Percentiles rank a stretch among this genome's conserved stretches.
Evolutionary conservation across 2,329 filamentous ascomycete species (phyloP).

Genomic region (Arthrobotrys musiformis): DNA sequence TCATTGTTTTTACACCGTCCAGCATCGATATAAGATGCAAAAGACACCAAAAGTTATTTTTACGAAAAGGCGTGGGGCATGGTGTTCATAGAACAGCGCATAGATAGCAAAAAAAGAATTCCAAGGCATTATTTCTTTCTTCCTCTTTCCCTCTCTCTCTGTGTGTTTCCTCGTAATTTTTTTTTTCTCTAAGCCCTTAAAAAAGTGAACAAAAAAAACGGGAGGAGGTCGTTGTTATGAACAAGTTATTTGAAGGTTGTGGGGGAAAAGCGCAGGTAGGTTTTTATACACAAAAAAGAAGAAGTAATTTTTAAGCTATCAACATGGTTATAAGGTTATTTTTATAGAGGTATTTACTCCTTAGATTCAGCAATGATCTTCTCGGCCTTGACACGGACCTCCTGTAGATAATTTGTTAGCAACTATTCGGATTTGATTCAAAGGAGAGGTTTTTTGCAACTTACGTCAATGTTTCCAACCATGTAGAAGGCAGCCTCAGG

Average conservation of each 20-base stretch:
- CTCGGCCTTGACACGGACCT: slow-evolving; percentile 95
- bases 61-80: no score
- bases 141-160: not conserved
- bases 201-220: slow-evolving; percentile 33
- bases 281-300: slow-evolving; percentile 26
- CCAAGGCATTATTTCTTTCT: slow-evolving; percentile 7
- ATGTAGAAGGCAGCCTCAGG: slow-evolving; percentile 94
- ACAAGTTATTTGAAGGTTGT: not conserved
- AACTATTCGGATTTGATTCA: not conserved
- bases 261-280: not conserved
- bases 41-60: no score
- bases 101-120: not conserved
- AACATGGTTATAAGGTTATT: slow-evolving; percentile 1
- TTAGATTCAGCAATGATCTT: slow-evolving; percentile 90
- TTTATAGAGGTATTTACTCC: slow-evolving; percentile 27
- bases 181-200: slow-evolving; percentile 44
- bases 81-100: not conserved
- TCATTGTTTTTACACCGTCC: not conserved
- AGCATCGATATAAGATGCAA: not conserved
- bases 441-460: not conserved
- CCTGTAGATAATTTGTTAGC: slow-evolving; percentile 61
- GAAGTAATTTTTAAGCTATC: slow-evolving; percentile 20
- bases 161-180: not conserved
- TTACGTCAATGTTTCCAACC: slow-evolving; percentile 86
- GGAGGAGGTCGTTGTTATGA: slow-evolving; percentile 10